phyloP scores from a whole-genome alignment of 371 early-diverging fungal genomes.

The Batrachochytrium dendrobatidis region DNA sequence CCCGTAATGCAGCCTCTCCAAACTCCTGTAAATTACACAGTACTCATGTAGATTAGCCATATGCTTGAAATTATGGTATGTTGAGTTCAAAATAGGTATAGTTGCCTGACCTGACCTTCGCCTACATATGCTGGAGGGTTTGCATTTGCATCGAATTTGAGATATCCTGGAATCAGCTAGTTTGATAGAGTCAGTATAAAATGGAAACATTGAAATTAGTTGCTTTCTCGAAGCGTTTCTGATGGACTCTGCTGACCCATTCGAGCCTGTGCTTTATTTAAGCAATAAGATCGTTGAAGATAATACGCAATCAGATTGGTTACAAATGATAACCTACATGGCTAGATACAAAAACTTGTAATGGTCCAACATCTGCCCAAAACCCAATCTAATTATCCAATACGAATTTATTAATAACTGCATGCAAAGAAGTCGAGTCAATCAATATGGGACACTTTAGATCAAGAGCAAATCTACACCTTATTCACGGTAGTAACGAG shows the following conservation, averaged over 20 bases:
- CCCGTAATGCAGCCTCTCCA: slow-evolving; percentile 31
- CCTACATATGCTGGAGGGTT: slow-evolving; percentile 80
- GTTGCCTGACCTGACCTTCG: slow-evolving; percentile 62
- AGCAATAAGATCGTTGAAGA: background rate
- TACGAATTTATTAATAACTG: too few species aligned
- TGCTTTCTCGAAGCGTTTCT: background rate
- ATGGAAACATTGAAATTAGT: background rate
- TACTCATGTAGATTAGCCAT: background rate
- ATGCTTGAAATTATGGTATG: background rate
- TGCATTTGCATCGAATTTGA: slow-evolving; percentile 81
- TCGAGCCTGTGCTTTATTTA: background rate
- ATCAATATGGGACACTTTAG: too few species aligned
- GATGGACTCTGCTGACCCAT: too few species aligned
- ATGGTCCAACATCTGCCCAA: slow-evolving; percentile 94
- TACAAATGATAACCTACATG: slow-evolving; percentile 54
- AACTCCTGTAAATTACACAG: slow-evolving; percentile 3
- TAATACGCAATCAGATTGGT: background rate
- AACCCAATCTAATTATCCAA: slow-evolving; percentile 74
- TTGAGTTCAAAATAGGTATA: background rate
- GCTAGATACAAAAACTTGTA: slow-evolving; percentile 91
- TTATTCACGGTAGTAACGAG: slow-evolving; percentile 91
- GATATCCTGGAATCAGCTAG: slow-evolving; percentile 80
- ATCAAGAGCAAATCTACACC: too few species aligned
- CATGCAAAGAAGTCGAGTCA: too few species aligned
- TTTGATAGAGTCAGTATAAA: background rate